A percentile compares a stretch with the other conserved stretches of the same genome.
Evolutionary conservation across 202 grass and related monocot genomes (phyloP).

Genomic region (Alloteropsis angusta): DNA sequence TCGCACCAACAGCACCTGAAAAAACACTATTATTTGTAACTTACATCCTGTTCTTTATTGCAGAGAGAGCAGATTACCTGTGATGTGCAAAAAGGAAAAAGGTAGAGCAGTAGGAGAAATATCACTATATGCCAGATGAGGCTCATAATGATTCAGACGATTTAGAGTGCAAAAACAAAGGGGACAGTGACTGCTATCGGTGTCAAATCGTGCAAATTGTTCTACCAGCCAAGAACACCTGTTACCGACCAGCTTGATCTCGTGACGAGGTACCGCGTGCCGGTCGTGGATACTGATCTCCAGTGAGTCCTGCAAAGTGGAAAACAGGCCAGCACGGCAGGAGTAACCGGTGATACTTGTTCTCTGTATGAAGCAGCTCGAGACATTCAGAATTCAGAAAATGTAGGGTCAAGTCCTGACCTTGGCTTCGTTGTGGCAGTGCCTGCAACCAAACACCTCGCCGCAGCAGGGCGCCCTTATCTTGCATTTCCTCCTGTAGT

Average conservation of each 20-base stretch:
- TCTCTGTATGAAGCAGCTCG: background rate
- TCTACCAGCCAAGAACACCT: background rate
- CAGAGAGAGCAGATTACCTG: conserved; percentile 84
- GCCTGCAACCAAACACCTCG: conserved; percentile 57
- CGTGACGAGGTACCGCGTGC: conserved; percentile 58
- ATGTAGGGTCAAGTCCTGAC: background rate
- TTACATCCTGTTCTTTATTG: conserved; percentile 73
- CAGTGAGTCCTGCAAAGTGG: conserved; percentile 40
- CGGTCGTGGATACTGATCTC: conserved; percentile 35
- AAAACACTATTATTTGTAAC: background rate
- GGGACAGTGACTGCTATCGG: background rate
- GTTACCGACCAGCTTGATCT: conserved; percentile 60
- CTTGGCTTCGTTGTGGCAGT: conserved; percentile 76
- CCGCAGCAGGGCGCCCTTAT: conserved; percentile 72
- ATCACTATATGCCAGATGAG: background rate
- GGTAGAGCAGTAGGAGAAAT: background rate
- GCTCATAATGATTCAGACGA: background rate
- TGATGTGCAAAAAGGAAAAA: conserved; percentile 8
- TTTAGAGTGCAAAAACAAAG: background rate
- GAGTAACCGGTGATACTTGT: too few relatives aligned
- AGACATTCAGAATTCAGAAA: background rate
- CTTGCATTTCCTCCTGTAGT: conserved; percentile 66
- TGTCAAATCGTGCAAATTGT: background rate
- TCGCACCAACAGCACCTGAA: background rate
- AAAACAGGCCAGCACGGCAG: background rate